Percentiles rank a stretch among this genome's conserved stretches.
Conservation (phyloP, 441 rosid species). For the Pelargonium fulgidum region DNA sequence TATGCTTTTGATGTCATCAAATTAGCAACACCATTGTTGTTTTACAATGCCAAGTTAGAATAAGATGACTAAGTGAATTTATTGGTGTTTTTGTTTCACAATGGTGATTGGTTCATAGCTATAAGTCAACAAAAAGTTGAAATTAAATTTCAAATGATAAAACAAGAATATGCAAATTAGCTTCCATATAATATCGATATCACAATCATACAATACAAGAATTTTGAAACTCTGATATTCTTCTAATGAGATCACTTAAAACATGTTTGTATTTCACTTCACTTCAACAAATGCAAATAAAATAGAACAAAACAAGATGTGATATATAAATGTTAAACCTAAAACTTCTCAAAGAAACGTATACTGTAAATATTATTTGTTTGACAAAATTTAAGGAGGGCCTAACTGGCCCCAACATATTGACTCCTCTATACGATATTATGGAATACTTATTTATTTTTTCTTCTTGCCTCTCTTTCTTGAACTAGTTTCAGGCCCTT, state of each 20-base stretch:
- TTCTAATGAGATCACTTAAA: too few relatives aligned
- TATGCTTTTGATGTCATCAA: constrained; percentile 8
- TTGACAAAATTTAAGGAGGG: constrained; percentile 8
- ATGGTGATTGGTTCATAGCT: neutral
- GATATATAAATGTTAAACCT: neutral
- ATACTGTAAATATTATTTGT: neutral
- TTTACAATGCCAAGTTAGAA: constrained; percentile 6
- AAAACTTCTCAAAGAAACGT: neutral
- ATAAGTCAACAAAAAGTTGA: too few relatives aligned
- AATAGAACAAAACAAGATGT: neutral
- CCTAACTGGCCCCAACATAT: neutral
- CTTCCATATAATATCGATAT: too few relatives aligned
- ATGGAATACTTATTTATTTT: constrained; percentile 12
- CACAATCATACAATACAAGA: too few relatives aligned
- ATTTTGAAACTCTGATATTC: too few relatives aligned
- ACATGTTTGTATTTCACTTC: too few relatives aligned
- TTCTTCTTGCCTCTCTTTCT: constrained; percentile 76
- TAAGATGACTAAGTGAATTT: constrained; percentile 2
- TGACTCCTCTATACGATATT: too few relatives aligned
- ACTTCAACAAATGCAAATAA: neutral
- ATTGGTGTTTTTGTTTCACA: too few relatives aligned
- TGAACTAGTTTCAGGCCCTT: constrained; percentile 61
- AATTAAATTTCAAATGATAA: too few relatives aligned
- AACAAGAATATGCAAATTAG: too few relatives aligned
- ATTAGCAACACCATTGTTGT: constrained; percentile 6